A percentile compares a stretch with the other conserved stretches of the same genome.
These are phyloP conservation scores for Camelina neglecta DNA, from an alignment of 345 rosid genomes.

Conservation along the genomic window DNA sequence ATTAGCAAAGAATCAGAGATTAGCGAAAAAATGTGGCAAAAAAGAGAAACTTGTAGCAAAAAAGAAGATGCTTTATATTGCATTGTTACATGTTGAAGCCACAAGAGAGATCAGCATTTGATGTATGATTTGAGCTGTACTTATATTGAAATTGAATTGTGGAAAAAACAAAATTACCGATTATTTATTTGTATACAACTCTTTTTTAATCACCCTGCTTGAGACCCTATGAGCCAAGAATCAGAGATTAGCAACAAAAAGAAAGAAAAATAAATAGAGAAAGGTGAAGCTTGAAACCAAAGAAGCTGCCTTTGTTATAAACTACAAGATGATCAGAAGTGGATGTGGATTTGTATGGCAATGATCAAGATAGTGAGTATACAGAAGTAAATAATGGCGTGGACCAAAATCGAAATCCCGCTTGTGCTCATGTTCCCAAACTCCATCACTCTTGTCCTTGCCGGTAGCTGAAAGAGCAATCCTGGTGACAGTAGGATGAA, in stretches of 20 bases:
- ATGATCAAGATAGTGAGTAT: conserved; percentile 78
- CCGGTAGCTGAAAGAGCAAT: conserved; percentile 86
- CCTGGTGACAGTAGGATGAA: conserved; percentile 96
- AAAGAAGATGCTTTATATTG: conserved; percentile 17
- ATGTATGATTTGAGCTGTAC: conserved; percentile 1
- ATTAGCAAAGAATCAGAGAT: neutral
- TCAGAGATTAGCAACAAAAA: conserved; percentile 31
- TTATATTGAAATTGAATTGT: neutral
- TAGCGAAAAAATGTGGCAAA: conserved; percentile 6
- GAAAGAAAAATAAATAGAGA: neutral
- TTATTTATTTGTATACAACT: conserved; percentile 26
- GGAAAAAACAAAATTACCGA: conserved; percentile 26
- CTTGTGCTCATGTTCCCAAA: conserved; percentile 96
- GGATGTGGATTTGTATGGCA: conserved; percentile 60
- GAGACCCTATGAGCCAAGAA: conserved; percentile 34
- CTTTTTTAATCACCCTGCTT: conserved; percentile 5
- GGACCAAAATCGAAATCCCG: conserved; percentile 85
- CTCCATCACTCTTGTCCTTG: conserved; percentile 76
- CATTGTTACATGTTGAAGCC: conserved; percentile 1
- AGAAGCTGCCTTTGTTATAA: conserved; percentile 15
- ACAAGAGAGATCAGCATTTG: conserved; percentile 7
- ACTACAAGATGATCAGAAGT: conserved; percentile 36
- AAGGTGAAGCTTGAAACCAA: conserved; percentile 25
- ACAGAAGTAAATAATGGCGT: conserved; percentile 82
- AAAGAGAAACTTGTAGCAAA: neutral